These are phyloP conservation scores for Sporothrix phasma DNA, from an alignment of 2,329 filamentous ascomycete genomes.

Conservation along the genomic window DNA sequence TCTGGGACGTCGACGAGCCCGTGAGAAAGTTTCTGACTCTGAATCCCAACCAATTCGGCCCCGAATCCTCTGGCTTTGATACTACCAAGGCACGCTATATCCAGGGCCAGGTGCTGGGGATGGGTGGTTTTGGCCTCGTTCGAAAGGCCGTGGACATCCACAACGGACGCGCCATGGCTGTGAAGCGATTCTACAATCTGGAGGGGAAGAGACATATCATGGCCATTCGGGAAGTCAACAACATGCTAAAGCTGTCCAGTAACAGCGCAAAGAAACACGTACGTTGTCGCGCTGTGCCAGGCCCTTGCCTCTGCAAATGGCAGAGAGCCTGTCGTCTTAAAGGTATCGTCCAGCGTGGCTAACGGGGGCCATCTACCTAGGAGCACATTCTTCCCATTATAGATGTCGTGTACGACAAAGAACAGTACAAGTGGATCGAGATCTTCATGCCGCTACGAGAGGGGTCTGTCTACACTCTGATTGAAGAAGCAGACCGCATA, in stretches of 20 bases:
- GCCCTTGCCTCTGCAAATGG: too few relatives aligned
- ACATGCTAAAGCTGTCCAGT: conserved; percentile 19
- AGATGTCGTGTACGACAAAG: conserved; percentile 10
- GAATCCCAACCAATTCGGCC: conserved; percentile 4
- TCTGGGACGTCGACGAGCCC: conserved; percentile 19
- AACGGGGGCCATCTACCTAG: neutral
- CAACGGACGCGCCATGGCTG: conserved; percentile 22
- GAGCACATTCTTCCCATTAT: conserved; percentile 19
- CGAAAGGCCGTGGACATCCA: conserved; percentile 21
- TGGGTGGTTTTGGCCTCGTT: conserved; percentile 23
- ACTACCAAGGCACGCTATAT: conserved; percentile 20
- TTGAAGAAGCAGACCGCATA: neutral
- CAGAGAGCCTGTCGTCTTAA: too few relatives aligned
- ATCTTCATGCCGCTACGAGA: conserved; percentile 19
- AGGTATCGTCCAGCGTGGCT: too few relatives aligned
- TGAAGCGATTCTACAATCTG: conserved; percentile 24
- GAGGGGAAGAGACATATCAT: conserved; percentile 21
- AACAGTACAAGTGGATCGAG: conserved; percentile 14
- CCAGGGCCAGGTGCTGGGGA: conserved; percentile 19
- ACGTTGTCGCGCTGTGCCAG: neutral
- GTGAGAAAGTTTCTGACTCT: conserved; percentile 16
- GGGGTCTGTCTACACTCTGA: conserved; percentile 11
- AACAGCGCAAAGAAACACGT: conserved; percentile 11
- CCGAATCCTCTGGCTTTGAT: neutral
- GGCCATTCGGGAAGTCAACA: conserved; percentile 23